Base-by-base conservation (phyloP, 805 yeast species). In the Kluyveromyces nonfermentans region DNA sequence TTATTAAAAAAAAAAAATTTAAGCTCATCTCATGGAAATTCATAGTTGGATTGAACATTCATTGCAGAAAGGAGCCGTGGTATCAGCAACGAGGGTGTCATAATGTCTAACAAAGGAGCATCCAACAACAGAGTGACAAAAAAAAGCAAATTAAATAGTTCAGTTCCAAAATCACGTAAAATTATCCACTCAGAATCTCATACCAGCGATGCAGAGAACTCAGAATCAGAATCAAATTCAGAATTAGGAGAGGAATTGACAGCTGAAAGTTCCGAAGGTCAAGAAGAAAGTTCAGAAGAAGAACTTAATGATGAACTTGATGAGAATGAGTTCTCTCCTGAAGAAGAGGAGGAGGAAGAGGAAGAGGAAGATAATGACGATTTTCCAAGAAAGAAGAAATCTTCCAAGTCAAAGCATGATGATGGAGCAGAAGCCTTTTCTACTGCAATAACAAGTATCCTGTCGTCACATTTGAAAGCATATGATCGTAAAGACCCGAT, bases 401-500 rank as follows among this genome's bases (percentile, higher is more conserved):
- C 80, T 48, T 77, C 75, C 63, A 73, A 70, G 55, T 74, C 74
- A 55, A 75, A 73, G 42, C 65, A 66, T 36, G 82, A 75, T 47
- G 87, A 82, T 62, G 90, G 88, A n/a, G 73, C 86, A 1, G 80
- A 71, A 36, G 72, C 78, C 1, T 90, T 93, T 57, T 85, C 95
- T 16, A 72, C 66, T 43, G 97, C 97, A 0, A 78, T 93, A 57
- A 78, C 70, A 51, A 93, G 95, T 14, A 83, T 90, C 54, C 67
- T 90, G 41, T 84, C 83, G 5, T 86, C 97, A 1, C 81, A 78
- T 55, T 70, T 90, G 51, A 93, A 93, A 61, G 94, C 96, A 0
- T 84, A 90, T 55, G 87, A 84, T 57, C 73, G 97, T 57, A 75
- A 75, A 37, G 95, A 89, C 60, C 98, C 98, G 2, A 85, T 90